Conservation (phyloP, 441 rosid genomes). For the Adansonia rubrostipa region DNA sequence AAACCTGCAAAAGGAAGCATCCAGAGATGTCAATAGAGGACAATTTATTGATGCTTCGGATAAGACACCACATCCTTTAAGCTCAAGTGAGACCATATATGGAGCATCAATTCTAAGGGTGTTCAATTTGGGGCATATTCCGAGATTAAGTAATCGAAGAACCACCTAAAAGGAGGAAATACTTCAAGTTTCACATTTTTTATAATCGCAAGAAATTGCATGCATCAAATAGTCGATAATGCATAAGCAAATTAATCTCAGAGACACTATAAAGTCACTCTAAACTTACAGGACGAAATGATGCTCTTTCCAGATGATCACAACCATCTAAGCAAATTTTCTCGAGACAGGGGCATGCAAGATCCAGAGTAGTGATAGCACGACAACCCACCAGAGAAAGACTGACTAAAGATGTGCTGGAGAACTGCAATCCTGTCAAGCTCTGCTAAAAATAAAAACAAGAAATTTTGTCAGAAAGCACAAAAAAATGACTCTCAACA, state of each 20-base stretch:
- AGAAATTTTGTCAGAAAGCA: constrained; percentile 17
- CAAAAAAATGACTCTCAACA: background rate
- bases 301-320: constrained; percentile 89
- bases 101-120: constrained; percentile 79
- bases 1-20: constrained; percentile 98
- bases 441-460: constrained; percentile 53
- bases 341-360: constrained; percentile 82
- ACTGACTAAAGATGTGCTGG: constrained; percentile 74
- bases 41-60: constrained; percentile 84
- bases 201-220: background rate
- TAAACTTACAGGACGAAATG: constrained; percentile 84
- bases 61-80: constrained; percentile 93
- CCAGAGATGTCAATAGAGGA: constrained; percentile 84
- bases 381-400: constrained; percentile 98
- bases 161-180: constrained; percentile 60
- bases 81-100: constrained; percentile 79
- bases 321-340: constrained; percentile 91
- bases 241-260: background rate
- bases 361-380: constrained; percentile 71
- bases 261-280: background rate
- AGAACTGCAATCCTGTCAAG: constrained; percentile 75
- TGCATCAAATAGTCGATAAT: background rate
- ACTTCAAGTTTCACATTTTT: constrained; percentile 4
- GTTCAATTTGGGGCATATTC: constrained; percentile 91
- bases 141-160: constrained; percentile 77